phyloP scores from a whole-genome alignment of 768 basidiomycete genomes.

The Psilocybe subaeruginosa region DNA sequence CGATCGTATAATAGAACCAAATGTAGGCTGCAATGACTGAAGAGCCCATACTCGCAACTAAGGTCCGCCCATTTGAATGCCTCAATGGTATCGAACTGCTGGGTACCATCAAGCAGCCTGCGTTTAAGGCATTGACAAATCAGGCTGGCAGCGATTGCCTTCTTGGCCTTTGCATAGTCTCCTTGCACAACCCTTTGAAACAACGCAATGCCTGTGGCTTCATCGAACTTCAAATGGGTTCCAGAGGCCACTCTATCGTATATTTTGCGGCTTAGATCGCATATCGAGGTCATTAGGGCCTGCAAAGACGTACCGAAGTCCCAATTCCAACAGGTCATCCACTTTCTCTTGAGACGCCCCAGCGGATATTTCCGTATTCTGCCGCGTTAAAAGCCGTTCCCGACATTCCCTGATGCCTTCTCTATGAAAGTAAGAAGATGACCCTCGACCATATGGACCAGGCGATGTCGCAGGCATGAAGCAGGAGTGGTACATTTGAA shows the following conservation, averaged over 20 bases:
- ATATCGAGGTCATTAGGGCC: no score
- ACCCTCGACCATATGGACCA: not conserved
- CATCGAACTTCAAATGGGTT: conserved; percentile 6
- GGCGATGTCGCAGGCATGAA: conserved; percentile 12
- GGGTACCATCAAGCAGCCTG: not conserved
- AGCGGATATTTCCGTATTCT: not conserved
- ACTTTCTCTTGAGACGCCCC: conserved; percentile 1
- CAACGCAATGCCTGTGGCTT: conserved; percentile 4
- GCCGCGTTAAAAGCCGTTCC: not conserved
- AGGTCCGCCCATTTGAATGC: conserved; percentile 8
- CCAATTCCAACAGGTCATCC: conserved; percentile 11
- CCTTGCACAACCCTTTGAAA: conserved; percentile 5
- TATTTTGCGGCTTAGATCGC: not conserved
- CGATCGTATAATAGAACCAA: conserved; percentile 5
- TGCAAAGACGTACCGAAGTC: conserved; percentile 4
- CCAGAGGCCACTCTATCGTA: conserved; percentile 3
- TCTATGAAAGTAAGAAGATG: conserved; percentile 7
- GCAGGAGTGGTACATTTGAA: conserved; percentile 9
- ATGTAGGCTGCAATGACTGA: conserved; percentile 5
- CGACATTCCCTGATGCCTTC: conserved; percentile 9
- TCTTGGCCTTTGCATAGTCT: not conserved
- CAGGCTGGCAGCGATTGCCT: conserved; percentile 12
- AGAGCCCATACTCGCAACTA: conserved; percentile 6
- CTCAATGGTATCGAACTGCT: conserved; percentile 4
- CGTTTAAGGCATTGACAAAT: conserved; percentile 5